Percentiles rank a stretch among this genome's conserved stretches.
phyloP scores from a whole-genome alignment of 345 rosid genomes.

The Firmiana major region DNA sequence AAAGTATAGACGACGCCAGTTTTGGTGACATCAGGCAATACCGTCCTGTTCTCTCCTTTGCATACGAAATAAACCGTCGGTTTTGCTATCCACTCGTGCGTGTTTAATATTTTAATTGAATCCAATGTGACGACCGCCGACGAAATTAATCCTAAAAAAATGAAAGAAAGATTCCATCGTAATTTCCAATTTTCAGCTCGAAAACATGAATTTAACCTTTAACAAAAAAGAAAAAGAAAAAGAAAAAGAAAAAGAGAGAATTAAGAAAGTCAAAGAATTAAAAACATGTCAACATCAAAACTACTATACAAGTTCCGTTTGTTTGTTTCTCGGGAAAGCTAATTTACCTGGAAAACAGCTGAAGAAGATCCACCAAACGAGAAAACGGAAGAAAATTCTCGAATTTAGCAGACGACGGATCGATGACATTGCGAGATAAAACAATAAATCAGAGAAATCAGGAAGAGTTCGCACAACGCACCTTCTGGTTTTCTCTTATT shows the following conservation, averaged over 20 bases:
- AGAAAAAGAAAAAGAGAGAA: background rate
- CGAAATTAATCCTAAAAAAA: slow-evolving; percentile 31
- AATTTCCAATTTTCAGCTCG: background rate
- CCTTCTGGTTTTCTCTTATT: background rate
- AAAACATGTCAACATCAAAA: background rate
- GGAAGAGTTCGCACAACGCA: slow-evolving; percentile 21
- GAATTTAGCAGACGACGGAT: background rate
- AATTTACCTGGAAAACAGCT: slow-evolving; percentile 34
- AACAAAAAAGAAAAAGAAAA: too few relatives aligned
- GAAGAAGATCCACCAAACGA: slow-evolving; percentile 22
- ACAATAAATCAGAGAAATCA: background rate
- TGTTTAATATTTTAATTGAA: slow-evolving; percentile 44
- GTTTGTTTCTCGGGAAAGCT: slow-evolving; percentile 11
- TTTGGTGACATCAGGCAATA: slow-evolving; percentile 55
- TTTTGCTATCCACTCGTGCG: slow-evolving; percentile 52
- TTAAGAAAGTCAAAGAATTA: background rate
- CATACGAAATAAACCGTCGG: slow-evolving; percentile 65
- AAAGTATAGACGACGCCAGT: slow-evolving; percentile 37
- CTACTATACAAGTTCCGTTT: background rate
- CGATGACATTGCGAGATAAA: slow-evolving; percentile 10
- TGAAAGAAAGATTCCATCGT: background rate
- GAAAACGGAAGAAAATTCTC: slow-evolving; percentile 7
- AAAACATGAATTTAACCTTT: background rate
- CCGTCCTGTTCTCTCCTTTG: slow-evolving; percentile 56
- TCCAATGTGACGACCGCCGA: slow-evolving; percentile 50